Percentiles rank a stretch among this genome's conserved stretches.
Conservation (phyloP, 169 alveolate species). For the Cryptosporidium meleagridis region DNA sequence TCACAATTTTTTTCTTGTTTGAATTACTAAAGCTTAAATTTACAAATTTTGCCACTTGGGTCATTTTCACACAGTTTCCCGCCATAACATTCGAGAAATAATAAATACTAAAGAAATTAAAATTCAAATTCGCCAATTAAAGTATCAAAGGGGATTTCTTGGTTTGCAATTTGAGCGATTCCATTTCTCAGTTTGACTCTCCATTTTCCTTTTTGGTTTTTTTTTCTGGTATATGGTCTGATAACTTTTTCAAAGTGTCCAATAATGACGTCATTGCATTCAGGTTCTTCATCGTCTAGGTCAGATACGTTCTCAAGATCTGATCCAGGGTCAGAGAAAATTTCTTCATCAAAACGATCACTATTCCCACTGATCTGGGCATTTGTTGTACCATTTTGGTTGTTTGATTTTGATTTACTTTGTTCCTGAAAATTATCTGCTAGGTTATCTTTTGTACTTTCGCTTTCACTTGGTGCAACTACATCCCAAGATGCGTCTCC, state of each 20-base stretch:
- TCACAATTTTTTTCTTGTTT: no score
- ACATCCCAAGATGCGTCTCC: slow-evolving; percentile 65
- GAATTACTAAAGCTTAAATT: background rate
- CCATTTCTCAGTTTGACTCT: slow-evolving; percentile 53
- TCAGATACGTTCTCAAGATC: slow-evolving; percentile 47
- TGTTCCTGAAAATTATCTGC: background rate
- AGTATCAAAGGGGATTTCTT: slow-evolving; percentile 68
- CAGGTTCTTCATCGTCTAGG: slow-evolving; percentile 66
- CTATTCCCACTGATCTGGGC: background rate
- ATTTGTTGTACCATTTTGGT: background rate
- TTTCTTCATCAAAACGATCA: background rate
- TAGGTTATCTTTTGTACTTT: background rate
- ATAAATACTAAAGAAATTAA: background rate
- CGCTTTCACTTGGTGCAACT: slow-evolving; percentile 16
- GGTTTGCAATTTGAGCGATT: slow-evolving; percentile 66
- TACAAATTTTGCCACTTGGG: background rate
- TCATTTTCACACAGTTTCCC: background rate
- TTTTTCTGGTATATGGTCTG: slow-evolving; percentile 59
- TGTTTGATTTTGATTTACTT: background rate
- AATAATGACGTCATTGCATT: slow-evolving; percentile 42
- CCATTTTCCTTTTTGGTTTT: slow-evolving; percentile 66
- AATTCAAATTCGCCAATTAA: slow-evolving; percentile 63
- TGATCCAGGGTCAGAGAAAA: slow-evolving; percentile 36
- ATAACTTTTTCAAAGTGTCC: slow-evolving; percentile 57
- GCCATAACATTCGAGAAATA: background rate